phyloP scores from a whole-genome alignment of 2,329 filamentous ascomycete genomes.

The Venturia carpophila region DNA sequence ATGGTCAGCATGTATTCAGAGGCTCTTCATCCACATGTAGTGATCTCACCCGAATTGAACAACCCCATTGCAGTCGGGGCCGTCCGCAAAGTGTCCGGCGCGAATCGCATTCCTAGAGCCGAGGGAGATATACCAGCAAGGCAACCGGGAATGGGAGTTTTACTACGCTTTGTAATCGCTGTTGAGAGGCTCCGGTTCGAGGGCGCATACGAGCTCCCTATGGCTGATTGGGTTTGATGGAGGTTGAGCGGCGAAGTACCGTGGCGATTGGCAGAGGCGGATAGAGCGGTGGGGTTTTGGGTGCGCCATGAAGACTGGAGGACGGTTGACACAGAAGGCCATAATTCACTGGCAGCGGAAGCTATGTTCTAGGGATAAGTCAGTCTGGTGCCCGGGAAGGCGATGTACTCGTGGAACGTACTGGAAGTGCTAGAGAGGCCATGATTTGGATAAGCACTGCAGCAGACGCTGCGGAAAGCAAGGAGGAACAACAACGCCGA shows the following conservation, averaged over 20 bases:
- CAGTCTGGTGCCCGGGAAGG: background rate
- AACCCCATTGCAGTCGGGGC: conserved; percentile 13
- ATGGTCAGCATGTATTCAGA: conserved; percentile 17
- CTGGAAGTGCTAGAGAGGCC: conserved; percentile 5
- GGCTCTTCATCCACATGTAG: conserved; percentile 19
- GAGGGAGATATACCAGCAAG: conserved; percentile 9
- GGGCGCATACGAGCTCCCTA: conserved; percentile 11
- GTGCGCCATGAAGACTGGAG: conserved; percentile 31
- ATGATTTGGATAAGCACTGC: background rate
- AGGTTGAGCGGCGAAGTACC: conserved; percentile 19
- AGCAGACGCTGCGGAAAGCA: background rate
- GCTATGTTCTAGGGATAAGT: conserved; percentile 36
- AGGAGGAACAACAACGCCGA: background rate
- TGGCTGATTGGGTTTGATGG: conserved; percentile 20
- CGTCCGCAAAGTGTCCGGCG: background rate
- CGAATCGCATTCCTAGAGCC: background rate
- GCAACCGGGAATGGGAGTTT: conserved; percentile 2
- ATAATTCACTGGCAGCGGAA: conserved; percentile 32
- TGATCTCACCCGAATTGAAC: conserved; percentile 22
- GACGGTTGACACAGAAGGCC: conserved; percentile 33
- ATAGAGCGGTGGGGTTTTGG: conserved; percentile 23
- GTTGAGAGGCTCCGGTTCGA: background rate
- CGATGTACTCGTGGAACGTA: background rate
- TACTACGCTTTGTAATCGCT: background rate
- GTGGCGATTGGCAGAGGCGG: conserved; percentile 22